phyloP scores from a whole-genome alignment of 1,139 yeast genomes.

The Kurtzmaniella quercitrusa region DNA sequence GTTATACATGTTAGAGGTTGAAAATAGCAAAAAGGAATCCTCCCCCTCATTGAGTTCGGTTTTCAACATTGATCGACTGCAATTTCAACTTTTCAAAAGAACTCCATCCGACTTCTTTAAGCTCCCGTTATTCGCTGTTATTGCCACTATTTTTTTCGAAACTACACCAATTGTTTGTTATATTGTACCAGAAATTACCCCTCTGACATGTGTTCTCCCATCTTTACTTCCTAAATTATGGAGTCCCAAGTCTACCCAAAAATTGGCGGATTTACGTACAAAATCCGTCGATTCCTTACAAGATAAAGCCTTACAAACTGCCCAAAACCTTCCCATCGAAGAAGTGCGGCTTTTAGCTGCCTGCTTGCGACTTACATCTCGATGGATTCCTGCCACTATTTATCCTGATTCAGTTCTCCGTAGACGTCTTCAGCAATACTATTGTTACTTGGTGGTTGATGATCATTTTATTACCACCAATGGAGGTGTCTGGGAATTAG shows the following conservation, averaged over 20 bases:
- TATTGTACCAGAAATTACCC: slow-evolving; percentile 59
- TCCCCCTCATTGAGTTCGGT: slow-evolving; percentile 9
- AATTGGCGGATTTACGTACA: neutral
- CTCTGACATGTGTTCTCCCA: slow-evolving; percentile 67
- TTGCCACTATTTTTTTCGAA: slow-evolving; percentile 60
- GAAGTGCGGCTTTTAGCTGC: slow-evolving; percentile 32
- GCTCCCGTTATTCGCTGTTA: slow-evolving; percentile 58
- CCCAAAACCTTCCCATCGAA: slow-evolving; percentile 36
- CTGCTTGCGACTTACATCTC: slow-evolving; percentile 35
- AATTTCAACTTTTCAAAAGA: slow-evolving; percentile 54
- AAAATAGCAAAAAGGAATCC: slow-evolving; percentile 13
- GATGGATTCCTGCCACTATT: slow-evolving; percentile 32
- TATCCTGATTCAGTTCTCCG: slow-evolving; percentile 40
- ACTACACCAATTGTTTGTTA: slow-evolving; percentile 58
- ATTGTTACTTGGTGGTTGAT: slow-evolving; percentile 47
- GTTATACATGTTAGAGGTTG: slow-evolving; percentile 30
- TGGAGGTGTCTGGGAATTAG: slow-evolving; percentile 48
- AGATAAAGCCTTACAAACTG: slow-evolving; percentile 32
- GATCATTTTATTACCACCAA: slow-evolving; percentile 39
- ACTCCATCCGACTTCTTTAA: slow-evolving; percentile 55
- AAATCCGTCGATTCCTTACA: slow-evolving; percentile 10
- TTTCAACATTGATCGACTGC: slow-evolving; percentile 46
- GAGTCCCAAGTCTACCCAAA: slow-evolving; percentile 13
- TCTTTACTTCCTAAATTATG: slow-evolving; percentile 38
- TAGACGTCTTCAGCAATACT: slow-evolving; percentile 33